Conservation (phyloP, 192 early-diverging fungal species). For the Linnemannia elongata region DNA sequence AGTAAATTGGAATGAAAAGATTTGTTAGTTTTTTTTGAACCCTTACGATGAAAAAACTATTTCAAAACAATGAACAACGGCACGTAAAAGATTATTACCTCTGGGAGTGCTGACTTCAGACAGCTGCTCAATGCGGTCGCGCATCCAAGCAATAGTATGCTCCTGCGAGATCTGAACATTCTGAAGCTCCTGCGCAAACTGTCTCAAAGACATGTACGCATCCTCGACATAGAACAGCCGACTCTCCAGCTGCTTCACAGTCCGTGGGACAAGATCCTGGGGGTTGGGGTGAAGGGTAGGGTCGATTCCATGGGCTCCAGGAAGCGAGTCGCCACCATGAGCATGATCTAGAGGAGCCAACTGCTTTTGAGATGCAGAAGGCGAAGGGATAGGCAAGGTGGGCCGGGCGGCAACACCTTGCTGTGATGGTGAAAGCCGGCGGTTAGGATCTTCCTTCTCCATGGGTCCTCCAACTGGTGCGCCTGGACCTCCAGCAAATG, state of each 20-base stretch:
- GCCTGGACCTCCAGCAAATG: constrained; percentile 4
- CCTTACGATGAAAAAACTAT: not conserved
- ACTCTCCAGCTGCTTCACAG: constrained; percentile 27
- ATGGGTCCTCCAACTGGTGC: not conserved
- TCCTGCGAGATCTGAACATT: constrained; percentile 40
- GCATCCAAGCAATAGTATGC: constrained; percentile 53
- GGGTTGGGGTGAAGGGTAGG: constrained; percentile 11
- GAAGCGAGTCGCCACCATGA: not conserved
- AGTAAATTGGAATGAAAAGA: not conserved
- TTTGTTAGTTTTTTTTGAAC: not conserved
- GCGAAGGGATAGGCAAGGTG: not conserved
- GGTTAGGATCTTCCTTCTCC: constrained; percentile 9
- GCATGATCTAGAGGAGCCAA: constrained; percentile 1
- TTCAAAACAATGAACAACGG: not conserved
- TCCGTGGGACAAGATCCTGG: constrained; percentile 34
- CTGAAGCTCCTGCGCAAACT: constrained; percentile 47
- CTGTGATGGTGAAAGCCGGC: constrained; percentile 19
- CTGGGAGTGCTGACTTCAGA: constrained; percentile 23
- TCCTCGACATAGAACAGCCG: constrained; percentile 49
- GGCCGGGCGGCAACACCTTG: not conserved
- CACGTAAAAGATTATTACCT: constrained; percentile 10
- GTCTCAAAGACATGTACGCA: constrained; percentile 43
- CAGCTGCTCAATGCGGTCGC: constrained; percentile 43
- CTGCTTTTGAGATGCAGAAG: constrained; percentile 9
- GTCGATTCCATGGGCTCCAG: constrained; percentile 11